Evolutionary conservation across 2,329 filamentous ascomycete genomes (phyloP).

Genomic region (Penicillium sp.): DNA sequence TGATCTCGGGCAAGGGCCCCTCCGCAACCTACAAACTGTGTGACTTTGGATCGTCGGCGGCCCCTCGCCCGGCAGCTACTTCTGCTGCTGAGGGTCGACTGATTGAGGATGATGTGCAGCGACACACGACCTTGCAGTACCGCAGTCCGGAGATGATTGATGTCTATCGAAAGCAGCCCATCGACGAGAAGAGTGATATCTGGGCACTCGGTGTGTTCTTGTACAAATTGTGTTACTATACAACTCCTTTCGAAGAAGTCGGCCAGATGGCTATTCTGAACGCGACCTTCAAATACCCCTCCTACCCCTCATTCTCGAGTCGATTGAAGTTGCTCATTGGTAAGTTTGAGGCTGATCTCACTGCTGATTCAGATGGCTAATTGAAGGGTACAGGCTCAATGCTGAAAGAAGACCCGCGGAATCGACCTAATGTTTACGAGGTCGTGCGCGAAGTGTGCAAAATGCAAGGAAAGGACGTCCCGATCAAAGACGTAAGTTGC

Average conservation of each 20-base stretch:
- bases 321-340: slow-evolving; percentile 86
- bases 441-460: slow-evolving; percentile 82
- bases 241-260: slow-evolving; percentile 96
- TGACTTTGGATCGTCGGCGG: slow-evolving; percentile 92
- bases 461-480: slow-evolving; percentile 84
- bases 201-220: slow-evolving; percentile 94
- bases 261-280: slow-evolving; percentile 97
- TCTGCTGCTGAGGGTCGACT: slow-evolving; percentile 85
- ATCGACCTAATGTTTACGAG: slow-evolving; percentile 90
- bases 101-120: slow-evolving; percentile 95
- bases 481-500: slow-evolving; percentile 78
- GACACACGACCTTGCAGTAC: slow-evolving; percentile 96
- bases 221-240: slow-evolving; percentile 99
- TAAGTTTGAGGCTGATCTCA: slow-evolving; percentile 45
- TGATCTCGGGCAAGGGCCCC: slow-evolving; percentile 73
- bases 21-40: slow-evolving; percentile 88
- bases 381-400: slow-evolving; percentile 67
- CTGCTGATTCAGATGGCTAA: slow-evolving; percentile 20
- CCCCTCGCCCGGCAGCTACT: slow-evolving; percentile 79
- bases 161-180: slow-evolving; percentile 92
- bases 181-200: slow-evolving; percentile 98
- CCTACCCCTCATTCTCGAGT: slow-evolving; percentile 86
- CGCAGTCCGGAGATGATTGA: slow-evolving; percentile 98
- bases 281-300: slow-evolving; percentile 88
- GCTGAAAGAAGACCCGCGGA: slow-evolving; percentile 79